Conservation (phyloP, 805 yeast species). For the Tetrapisispora phaffii region DNA sequence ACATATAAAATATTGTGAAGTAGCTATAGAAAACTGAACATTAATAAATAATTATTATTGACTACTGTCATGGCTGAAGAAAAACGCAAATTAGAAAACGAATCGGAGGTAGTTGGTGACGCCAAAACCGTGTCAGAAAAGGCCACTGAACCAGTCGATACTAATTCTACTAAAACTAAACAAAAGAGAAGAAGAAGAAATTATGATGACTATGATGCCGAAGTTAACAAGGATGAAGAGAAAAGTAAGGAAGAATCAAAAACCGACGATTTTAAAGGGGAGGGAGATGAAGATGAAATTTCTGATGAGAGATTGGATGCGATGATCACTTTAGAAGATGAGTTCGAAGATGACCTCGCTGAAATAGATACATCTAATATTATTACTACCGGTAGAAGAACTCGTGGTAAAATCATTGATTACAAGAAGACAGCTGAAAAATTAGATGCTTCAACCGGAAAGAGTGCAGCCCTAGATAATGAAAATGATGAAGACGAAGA, state of each 20-base stretch:
- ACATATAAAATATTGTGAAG: no score
- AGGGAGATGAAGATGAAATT: slow-evolving; percentile 38
- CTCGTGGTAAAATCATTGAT: slow-evolving; percentile 83
- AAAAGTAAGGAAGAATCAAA: slow-evolving; percentile 27
- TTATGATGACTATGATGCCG: slow-evolving; percentile 54
- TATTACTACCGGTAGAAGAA: slow-evolving; percentile 77
- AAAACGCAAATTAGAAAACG: slow-evolving; percentile 11
- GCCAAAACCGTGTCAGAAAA: not conserved
- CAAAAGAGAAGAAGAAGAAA: slow-evolving; percentile 35
- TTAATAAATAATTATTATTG: not conserved
- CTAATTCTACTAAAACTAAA: slow-evolving; percentile 2
- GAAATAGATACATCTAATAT: slow-evolving; percentile 79
- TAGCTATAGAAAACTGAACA: no score
- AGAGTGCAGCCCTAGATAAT: slow-evolving; percentile 28
- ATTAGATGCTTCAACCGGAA: slow-evolving; percentile 35
- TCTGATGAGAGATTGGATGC: slow-evolving; percentile 45
- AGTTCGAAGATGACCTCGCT: slow-evolving; percentile 66
- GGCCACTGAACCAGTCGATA: not conserved
- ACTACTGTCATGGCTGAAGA: slow-evolving; percentile 22
- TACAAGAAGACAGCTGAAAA: slow-evolving; percentile 72
- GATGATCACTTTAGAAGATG: slow-evolving; percentile 43
- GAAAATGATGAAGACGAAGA: slow-evolving; percentile 14
- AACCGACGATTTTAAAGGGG: slow-evolving; percentile 9
- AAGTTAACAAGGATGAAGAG: slow-evolving; percentile 46
- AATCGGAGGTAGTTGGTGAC: slow-evolving; percentile 9